Conservation (phyloP, 2,329 filamentous ascomycete genomes). For the Dichotomopilus funicola region DNA sequence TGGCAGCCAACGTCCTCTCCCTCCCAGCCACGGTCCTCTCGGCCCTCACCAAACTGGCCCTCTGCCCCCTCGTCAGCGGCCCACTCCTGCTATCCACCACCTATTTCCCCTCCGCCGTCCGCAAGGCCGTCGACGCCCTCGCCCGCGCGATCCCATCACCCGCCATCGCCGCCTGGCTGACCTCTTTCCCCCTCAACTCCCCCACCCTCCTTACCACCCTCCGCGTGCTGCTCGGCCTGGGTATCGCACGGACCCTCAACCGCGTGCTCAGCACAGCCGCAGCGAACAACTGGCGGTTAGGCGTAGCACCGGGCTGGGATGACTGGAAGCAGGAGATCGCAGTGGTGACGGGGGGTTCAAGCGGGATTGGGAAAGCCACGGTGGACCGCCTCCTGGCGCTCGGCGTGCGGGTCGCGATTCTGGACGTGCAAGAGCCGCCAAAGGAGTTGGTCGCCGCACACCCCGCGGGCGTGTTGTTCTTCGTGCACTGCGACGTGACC, state of each 20-base stretch:
- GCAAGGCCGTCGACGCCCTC: background rate
- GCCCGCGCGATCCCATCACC: background rate
- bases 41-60: too few species aligned
- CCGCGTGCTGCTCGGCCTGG: constrained; percentile 5
- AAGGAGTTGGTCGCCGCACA: constrained; percentile 25
- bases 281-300: constrained; percentile 22
- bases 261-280: constrained; percentile 19
- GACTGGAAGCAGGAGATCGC: constrained; percentile 26
- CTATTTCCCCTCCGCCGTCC: constrained; percentile 3
- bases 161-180: background rate
- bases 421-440: constrained; percentile 32
- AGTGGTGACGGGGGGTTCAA: constrained; percentile 20
- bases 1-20: too few species aligned
- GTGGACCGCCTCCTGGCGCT: constrained; percentile 29
- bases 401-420: constrained; percentile 32
- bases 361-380: constrained; percentile 33
- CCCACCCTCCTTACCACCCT: background rate
- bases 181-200: background rate
- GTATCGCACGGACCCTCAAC: constrained; percentile 16
- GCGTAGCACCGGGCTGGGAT: constrained; percentile 17
- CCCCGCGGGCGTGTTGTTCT: constrained; percentile 10
- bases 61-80: background rate
- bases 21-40: background rate
- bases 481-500: constrained; percentile 42
- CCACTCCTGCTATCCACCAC: constrained; percentile 4